These are phyloP conservation scores for Aegilops bicornis DNA, from an alignment of 176 grass and related monocot genomes.

Conservation along the genomic window DNA sequence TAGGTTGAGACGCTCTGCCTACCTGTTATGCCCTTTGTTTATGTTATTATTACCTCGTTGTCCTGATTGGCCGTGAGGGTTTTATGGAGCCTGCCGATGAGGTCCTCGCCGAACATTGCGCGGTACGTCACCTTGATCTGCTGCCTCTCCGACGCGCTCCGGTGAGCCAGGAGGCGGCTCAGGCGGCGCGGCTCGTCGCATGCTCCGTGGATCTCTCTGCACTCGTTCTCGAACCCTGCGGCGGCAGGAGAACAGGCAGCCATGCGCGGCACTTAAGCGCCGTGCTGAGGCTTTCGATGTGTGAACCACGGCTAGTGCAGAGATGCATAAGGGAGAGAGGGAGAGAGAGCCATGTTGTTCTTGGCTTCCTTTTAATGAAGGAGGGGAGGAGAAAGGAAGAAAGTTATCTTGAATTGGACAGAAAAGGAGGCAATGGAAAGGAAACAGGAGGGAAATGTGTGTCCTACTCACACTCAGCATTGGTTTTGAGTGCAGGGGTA, in stretches of 20 bases:
- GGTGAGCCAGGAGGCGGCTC: slow-evolving; percentile 47
- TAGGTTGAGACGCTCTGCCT: not conserved
- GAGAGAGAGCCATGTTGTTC: not conserved
- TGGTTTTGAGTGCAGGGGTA: not conserved
- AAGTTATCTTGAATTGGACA: slow-evolving; percentile 16
- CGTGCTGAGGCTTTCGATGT: not conserved
- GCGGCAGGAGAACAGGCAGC: slow-evolving; percentile 12
- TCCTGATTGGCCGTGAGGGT: slow-evolving; percentile 29
- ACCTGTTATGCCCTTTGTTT: too few relatives aligned
- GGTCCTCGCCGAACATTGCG: slow-evolving; percentile 61
- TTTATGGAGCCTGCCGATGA: slow-evolving; percentile 37
- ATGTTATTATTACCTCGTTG: slow-evolving; percentile 54
- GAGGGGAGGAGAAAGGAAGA: not conserved
- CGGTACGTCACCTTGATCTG: slow-evolving; percentile 68
- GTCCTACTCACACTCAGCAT: slow-evolving; percentile 14
- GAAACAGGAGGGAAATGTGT: not conserved
- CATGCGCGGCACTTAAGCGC: not conserved
- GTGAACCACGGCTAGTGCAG: not conserved
- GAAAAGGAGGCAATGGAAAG: not conserved
- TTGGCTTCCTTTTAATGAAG: not conserved
- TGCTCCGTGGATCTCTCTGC: slow-evolving; percentile 65
- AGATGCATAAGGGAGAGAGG: not conserved
- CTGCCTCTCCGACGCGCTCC: slow-evolving; percentile 52
- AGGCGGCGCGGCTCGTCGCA: slow-evolving; percentile 49
- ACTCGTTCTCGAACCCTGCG: slow-evolving; percentile 31